phyloP scores from a whole-genome alignment of 805 yeast genomes.

The Priceomyces medius region DNA sequence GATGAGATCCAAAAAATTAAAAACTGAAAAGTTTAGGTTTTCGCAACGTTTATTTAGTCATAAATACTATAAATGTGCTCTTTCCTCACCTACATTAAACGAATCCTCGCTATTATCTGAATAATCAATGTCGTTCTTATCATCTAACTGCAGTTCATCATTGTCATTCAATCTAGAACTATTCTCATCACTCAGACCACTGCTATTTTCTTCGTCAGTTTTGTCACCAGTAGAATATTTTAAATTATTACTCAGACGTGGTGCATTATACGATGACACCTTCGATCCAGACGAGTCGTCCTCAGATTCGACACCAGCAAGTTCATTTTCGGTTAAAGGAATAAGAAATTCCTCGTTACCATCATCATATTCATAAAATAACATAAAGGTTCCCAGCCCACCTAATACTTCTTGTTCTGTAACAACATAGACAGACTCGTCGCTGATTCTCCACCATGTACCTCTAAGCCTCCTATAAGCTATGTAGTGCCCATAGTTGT shows the following conservation, averaged over 20 bases:
- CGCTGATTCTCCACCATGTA: constrained; percentile 94
- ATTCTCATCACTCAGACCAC: constrained; percentile 11
- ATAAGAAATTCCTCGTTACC: constrained; percentile 24
- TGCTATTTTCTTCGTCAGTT: constrained; percentile 14
- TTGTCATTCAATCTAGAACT: constrained; percentile 1
- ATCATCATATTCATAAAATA: constrained; percentile 68
- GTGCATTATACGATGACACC: neutral
- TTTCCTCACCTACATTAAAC: constrained; percentile 18
- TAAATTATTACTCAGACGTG: neutral
- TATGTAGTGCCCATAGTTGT: constrained; percentile 95
- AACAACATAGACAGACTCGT: constrained; percentile 80
- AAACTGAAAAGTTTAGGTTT: too few species aligned
- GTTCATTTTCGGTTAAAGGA: constrained; percentile 17
- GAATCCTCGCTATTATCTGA: constrained; percentile 1
- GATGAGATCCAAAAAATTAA: neutral
- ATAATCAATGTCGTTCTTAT: neutral
- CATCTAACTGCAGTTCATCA: neutral
- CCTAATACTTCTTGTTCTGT: constrained; percentile 76
- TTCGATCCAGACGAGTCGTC: constrained; percentile 7
- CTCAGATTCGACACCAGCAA: constrained; percentile 11
- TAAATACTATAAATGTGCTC: constrained; percentile 13
- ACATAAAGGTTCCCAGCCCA: constrained; percentile 88
- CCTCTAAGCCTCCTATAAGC: constrained; percentile 81
- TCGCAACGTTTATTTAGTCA: neutral
- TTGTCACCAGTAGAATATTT: constrained; percentile 7